These are phyloP conservation scores for Agapanthus africanus DNA, from an alignment of 106 monocot species.

Conservation along the genomic window DNA sequence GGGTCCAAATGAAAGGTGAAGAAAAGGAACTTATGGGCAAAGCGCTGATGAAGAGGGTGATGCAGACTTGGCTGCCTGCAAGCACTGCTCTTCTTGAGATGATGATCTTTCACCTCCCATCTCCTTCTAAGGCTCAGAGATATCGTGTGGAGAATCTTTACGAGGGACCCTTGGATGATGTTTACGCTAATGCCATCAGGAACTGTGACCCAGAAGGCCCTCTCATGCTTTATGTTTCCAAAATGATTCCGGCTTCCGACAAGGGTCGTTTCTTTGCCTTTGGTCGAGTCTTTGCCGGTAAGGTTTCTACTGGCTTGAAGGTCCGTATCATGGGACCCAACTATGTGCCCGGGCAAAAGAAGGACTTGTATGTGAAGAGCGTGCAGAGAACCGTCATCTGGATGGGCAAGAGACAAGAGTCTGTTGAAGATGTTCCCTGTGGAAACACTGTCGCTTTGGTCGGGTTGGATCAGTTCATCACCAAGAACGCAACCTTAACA, in stretches of 20 bases:
- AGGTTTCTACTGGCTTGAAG: constrained; percentile 19
- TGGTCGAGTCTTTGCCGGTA: constrained; percentile 24
- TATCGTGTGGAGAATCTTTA: constrained; percentile 31
- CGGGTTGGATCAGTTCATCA: constrained; percentile 23
- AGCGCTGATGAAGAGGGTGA: constrained; percentile 24
- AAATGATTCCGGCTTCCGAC: constrained; percentile 33
- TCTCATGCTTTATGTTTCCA: constrained; percentile 29
- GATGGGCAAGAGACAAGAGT: constrained; percentile 32
- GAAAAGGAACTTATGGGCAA: constrained; percentile 26
- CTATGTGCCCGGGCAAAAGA: constrained; percentile 26
- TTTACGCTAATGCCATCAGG: constrained; percentile 26
- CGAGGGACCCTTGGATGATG: constrained; percentile 24
- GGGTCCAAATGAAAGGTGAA: constrained; percentile 15
- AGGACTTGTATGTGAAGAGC: constrained; percentile 21
- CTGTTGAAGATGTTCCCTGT: constrained; percentile 28
- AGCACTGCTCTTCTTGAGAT: constrained; percentile 24
- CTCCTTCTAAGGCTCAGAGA: constrained; percentile 26
- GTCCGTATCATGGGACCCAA: constrained; percentile 24
- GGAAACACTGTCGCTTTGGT: constrained; percentile 29
- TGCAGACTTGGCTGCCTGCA: constrained; percentile 27
- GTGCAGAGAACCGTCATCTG: constrained; percentile 29
- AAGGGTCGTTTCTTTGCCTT: constrained; percentile 29
- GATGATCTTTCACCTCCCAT: constrained; percentile 30
- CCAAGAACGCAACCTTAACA: constrained; percentile 28
- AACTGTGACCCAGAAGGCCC: constrained; percentile 30